A percentile compares a stretch with the other conserved stretches of the same genome.
These are phyloP conservation scores for Ploettnerulaceae sp. DNA, from an alignment of 2,329 filamentous ascomycete genomes.

Conservation along the genomic window DNA sequence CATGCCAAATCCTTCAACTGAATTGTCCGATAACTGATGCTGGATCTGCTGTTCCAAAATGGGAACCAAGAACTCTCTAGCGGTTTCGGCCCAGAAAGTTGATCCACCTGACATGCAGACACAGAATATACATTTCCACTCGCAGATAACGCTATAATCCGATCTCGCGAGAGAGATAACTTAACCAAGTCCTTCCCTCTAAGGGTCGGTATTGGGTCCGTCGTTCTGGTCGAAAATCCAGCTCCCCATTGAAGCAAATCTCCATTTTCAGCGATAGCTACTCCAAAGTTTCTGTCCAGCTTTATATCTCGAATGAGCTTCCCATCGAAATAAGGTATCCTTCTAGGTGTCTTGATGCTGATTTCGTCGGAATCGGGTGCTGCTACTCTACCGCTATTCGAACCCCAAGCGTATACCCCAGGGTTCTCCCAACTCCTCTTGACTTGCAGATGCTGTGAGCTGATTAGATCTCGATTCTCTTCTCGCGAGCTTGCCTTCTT, in stretches of 20 bases:
- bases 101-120: slow-evolving; percentile 69
- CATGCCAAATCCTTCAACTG: slow-evolving; percentile 59
- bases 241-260: slow-evolving; percentile 90
- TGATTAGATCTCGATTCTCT: slow-evolving; percentile 70
- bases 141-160: slow-evolving; percentile 72
- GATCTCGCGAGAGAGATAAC: slow-evolving; percentile 72
- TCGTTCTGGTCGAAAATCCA: slow-evolving; percentile 62
- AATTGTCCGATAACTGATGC: slow-evolving; percentile 67
- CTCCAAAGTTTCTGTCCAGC: slow-evolving; percentile 75
- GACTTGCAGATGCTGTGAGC: slow-evolving; percentile 82
- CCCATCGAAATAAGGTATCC: slow-evolving; percentile 78
- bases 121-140: slow-evolving; percentile 80
- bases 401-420: slow-evolving; percentile 91
- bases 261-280: slow-evolving; percentile 80
- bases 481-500: slow-evolving; percentile 57
- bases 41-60: slow-evolving; percentile 58
- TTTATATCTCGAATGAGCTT: slow-evolving; percentile 83
- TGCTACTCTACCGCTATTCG: slow-evolving; percentile 78
- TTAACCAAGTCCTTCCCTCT: slow-evolving; percentile 76
- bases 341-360: slow-evolving; percentile 72
- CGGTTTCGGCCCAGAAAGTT: slow-evolving; percentile 57
- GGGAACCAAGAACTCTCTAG: slow-evolving; percentile 65
- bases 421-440: slow-evolving; percentile 77
- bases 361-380: slow-evolving; percentile 75
- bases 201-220: slow-evolving; percentile 65